phyloP scores from a whole-genome alignment of 2,329 filamentous ascomycete genomes.

The Pseudogymnoascus sp. region DNA sequence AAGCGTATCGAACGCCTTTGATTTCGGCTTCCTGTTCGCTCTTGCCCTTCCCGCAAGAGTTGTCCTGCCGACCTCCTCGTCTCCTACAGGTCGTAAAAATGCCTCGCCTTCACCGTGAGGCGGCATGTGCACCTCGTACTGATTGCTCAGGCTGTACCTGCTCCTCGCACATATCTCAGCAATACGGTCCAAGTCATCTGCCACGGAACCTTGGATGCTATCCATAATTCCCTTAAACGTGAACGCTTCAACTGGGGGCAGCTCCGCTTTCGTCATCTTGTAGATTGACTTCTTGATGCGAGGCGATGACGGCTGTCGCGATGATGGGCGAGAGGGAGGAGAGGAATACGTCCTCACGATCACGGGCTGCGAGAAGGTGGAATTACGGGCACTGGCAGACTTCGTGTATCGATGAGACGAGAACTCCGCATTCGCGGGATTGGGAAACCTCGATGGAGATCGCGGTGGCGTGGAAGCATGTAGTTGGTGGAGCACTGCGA shows the following conservation, averaged over 20 bases:
- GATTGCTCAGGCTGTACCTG: slow-evolving; percentile 56
- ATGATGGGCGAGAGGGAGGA: slow-evolving; percentile 27
- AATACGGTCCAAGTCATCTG: slow-evolving; percentile 53
- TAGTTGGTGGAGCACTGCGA: slow-evolving; percentile 1
- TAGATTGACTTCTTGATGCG: slow-evolving; percentile 17
- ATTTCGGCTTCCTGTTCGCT: slow-evolving; percentile 23
- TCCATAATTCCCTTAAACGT: slow-evolving; percentile 57
- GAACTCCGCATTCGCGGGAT: slow-evolving; percentile 18
- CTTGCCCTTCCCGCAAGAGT: slow-evolving; percentile 19
- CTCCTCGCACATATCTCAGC: slow-evolving; percentile 60
- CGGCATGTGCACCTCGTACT: slow-evolving; percentile 57
- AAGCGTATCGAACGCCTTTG: slow-evolving; percentile 48
- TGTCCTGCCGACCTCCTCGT: slow-evolving; percentile 17
- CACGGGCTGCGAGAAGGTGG: slow-evolving; percentile 56
- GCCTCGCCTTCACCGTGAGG: slow-evolving; percentile 51
- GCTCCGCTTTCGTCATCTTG: slow-evolving; percentile 32
- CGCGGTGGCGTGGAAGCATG: slow-evolving; percentile 7
- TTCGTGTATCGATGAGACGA: slow-evolving; percentile 43
- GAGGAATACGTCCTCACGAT: slow-evolving; percentile 56
- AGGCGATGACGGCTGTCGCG: slow-evolving; percentile 18
- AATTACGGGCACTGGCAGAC: slow-evolving; percentile 44
- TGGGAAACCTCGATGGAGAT: slow-evolving; percentile 3
- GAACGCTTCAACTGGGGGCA: slow-evolving; percentile 56
- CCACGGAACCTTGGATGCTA: slow-evolving; percentile 40
- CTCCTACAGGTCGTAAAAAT: slow-evolving; percentile 31